These are phyloP conservation scores for Allium sativum DNA, from an alignment of 106 monocot species.

Conservation along the genomic window DNA sequence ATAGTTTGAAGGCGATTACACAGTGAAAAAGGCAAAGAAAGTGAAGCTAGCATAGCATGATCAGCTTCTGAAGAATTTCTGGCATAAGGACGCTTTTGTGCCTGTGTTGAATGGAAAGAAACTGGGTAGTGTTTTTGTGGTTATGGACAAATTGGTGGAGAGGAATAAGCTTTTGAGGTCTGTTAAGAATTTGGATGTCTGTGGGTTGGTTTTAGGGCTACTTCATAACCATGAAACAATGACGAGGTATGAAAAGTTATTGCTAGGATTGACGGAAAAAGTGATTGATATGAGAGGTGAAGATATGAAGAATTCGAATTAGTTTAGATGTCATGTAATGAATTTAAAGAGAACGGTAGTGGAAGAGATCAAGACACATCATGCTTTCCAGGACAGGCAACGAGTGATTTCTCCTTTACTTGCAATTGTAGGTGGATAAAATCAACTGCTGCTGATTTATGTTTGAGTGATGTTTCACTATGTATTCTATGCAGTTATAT, in stretches of 20 bases:
- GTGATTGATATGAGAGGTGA: slow-evolving; percentile 57
- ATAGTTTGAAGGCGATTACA: slow-evolving; percentile 36
- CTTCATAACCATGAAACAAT: slow-evolving; percentile 54
- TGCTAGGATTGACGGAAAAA: slow-evolving; percentile 67
- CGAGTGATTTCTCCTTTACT: slow-evolving; percentile 89
- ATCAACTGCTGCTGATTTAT: background rate
- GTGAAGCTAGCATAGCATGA: slow-evolving; percentile 67
- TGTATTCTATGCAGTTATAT: too few relatives aligned
- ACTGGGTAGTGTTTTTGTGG: slow-evolving; percentile 35
- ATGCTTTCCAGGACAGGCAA: slow-evolving; percentile 68
- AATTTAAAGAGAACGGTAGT: slow-evolving; percentile 60
- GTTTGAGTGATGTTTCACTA: background rate
- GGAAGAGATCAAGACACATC: slow-evolving; percentile 74
- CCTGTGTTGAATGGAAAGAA: slow-evolving; percentile 41
- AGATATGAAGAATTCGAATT: slow-evolving; percentile 38
- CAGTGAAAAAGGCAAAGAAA: slow-evolving; percentile 38
- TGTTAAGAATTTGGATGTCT: slow-evolving; percentile 56
- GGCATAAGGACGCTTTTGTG: slow-evolving; percentile 75
- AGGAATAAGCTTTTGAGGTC: slow-evolving; percentile 74
- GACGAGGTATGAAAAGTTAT: slow-evolving; percentile 66
- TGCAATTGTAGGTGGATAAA: slow-evolving; percentile 63
- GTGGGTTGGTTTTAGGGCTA: slow-evolving; percentile 52
- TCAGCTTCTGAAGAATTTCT: slow-evolving; percentile 70
- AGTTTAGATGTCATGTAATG: slow-evolving; percentile 36
- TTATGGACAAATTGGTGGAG: slow-evolving; percentile 75